phyloP scores from a whole-genome alignment of 352 stramenopile species.

The Phytophthora foliorum region DNA sequence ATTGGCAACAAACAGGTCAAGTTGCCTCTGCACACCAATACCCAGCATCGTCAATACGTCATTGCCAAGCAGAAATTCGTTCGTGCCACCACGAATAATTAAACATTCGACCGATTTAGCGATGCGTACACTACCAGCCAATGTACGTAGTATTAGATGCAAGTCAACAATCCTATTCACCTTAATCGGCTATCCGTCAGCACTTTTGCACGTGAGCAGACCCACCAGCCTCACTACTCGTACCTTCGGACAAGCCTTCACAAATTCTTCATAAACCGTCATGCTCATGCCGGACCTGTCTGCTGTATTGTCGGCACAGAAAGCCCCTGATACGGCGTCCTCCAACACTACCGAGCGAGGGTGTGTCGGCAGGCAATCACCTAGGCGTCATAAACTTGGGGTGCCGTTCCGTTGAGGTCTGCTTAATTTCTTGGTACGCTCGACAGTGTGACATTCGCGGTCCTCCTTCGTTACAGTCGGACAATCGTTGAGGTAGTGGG shows the following conservation, averaged over 20 bases:
- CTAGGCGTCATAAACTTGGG: slow-evolving; percentile 4
- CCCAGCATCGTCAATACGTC: slow-evolving; percentile 13
- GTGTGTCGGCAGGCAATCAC: slow-evolving; percentile 8
- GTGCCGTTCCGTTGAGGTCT: slow-evolving; percentile 16
- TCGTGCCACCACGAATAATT: not conserved
- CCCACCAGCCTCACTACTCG: slow-evolving; percentile 11
- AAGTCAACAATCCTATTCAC: slow-evolving; percentile 1
- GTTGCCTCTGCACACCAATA: not conserved
- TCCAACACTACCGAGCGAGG: slow-evolving; percentile 15
- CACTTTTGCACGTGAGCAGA: slow-evolving; percentile 16
- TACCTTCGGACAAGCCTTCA: too few species aligned
- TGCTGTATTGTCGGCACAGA: slow-evolving; percentile 15
- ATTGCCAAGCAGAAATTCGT: slow-evolving; percentile 14
- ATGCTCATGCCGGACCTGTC: slow-evolving; percentile 24
- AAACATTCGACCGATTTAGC: not conserved
- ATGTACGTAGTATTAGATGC: not conserved
- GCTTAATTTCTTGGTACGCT: too few species aligned
- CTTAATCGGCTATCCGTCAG: slow-evolving; percentile 8
- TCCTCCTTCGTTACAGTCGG: slow-evolving; percentile 21
- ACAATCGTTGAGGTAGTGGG: slow-evolving; percentile 11
- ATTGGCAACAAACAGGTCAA: slow-evolving; percentile 8
- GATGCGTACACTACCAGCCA: not conserved
- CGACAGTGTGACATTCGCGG: slow-evolving; percentile 4
- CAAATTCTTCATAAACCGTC: too few species aligned
- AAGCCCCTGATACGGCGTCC: slow-evolving; percentile 13